phyloP scores from a whole-genome alignment of 2,329 filamentous ascomycete genomes.

The Aspergillus sp. region DNA sequence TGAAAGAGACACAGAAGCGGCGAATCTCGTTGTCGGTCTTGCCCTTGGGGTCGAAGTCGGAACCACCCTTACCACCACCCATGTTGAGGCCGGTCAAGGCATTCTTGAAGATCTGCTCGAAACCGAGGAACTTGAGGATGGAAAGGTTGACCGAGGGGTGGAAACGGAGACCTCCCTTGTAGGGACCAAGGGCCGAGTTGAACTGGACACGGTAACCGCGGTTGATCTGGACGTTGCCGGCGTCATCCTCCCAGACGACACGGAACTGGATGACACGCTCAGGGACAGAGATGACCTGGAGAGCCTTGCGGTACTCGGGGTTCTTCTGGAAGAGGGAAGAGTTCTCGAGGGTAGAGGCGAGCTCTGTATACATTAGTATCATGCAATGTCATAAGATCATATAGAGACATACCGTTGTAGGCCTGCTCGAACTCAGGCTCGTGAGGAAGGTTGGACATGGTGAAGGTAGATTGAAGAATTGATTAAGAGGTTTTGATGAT shows the following conservation, averaged over 20 bases:
- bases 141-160: slow-evolving; percentile 67
- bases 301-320: slow-evolving; percentile 89
- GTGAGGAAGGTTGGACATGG: slow-evolving; percentile 75
- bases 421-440: slow-evolving; percentile 99
- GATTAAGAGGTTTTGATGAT: neutral
- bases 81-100: slow-evolving; percentile 91
- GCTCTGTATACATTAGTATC: slow-evolving; percentile 55
- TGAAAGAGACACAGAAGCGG: slow-evolving; percentile 93
- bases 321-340: slow-evolving; percentile 88
- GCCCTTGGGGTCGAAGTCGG: slow-evolving; percentile 98
- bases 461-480: slow-evolving; percentile 17
- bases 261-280: slow-evolving; percentile 98
- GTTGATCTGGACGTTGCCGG: slow-evolving; percentile 81
- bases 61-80: slow-evolving; percentile 95
- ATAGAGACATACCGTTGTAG: slow-evolving; percentile 68
- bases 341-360: slow-evolving; percentile 89
- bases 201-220: slow-evolving; percentile 95
- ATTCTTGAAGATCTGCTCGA: slow-evolving; percentile 99
- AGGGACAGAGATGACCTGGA: slow-evolving; percentile 81
- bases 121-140: slow-evolving; percentile 92
- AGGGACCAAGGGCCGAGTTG: slow-evolving; percentile 94
- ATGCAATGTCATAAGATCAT: slow-evolving; percentile 8
- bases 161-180: slow-evolving; percentile 95
- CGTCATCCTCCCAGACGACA: slow-evolving; percentile 94
- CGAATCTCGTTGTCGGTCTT: slow-evolving; percentile 97